These are phyloP conservation scores for Juglanconis sp. DNA, from an alignment of 2,329 filamentous ascomycete genomes.

Conservation along the genomic window DNA sequence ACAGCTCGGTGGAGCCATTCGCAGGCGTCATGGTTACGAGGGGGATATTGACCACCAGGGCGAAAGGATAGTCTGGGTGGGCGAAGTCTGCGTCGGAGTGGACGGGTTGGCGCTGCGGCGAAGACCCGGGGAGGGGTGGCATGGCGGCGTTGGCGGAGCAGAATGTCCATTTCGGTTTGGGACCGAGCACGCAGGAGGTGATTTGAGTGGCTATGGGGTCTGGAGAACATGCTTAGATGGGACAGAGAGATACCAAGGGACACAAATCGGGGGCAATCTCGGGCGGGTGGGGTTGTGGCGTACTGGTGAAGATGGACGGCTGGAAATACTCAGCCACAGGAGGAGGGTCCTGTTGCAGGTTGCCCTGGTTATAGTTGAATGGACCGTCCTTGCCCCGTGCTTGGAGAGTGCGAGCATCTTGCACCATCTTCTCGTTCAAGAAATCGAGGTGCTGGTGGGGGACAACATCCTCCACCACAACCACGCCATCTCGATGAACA, in stretches of 20 bases:
- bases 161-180: constrained; percentile 54
- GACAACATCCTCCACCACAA: constrained; percentile 53
- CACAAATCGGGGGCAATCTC: no score
- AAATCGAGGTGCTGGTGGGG: constrained; percentile 48
- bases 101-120: constrained; percentile 48
- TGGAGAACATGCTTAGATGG: constrained; percentile 21
- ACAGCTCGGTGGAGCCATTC: constrained; percentile 58
- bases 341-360: constrained; percentile 59
- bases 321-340: constrained; percentile 47
- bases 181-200: constrained; percentile 52
- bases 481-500: constrained; percentile 52
- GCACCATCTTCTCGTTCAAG: constrained; percentile 57
- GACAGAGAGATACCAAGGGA: no score
- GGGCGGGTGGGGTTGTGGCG: constrained; percentile 14
- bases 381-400: constrained; percentile 50
- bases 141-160: constrained; percentile 57
- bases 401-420: constrained; percentile 52
- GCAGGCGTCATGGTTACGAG: constrained; percentile 46
- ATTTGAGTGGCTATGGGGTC: constrained; percentile 55
- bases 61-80: constrained; percentile 53
- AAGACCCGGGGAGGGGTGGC: constrained; percentile 40
- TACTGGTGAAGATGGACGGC: constrained; percentile 52
- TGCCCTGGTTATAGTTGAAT: constrained; percentile 62
- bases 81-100: constrained; percentile 59
- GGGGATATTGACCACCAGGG: constrained; percentile 52